Conservation (phyloP, 495 filamentous ascomycete species). For the Margaritispora aquatica region DNA sequence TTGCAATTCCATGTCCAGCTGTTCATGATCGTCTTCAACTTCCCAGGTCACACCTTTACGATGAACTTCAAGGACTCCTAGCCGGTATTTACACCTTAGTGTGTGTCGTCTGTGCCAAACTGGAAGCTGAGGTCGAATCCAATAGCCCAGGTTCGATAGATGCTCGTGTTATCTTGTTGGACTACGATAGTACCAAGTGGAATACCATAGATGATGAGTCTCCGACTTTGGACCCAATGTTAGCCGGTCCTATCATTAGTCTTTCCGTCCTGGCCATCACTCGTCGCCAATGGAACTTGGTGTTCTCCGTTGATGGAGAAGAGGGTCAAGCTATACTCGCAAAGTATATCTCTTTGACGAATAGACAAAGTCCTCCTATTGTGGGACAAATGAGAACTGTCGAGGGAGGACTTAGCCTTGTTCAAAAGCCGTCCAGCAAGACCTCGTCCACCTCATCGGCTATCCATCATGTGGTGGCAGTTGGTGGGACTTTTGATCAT, state of each 20-base stretch:
- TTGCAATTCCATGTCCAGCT: conserved; percentile 47
- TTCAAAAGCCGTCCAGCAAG: conserved; percentile 22
- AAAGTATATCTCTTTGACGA: conserved; percentile 35
- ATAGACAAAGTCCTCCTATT: conserved; percentile 37
- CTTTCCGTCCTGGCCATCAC: conserved; percentile 59
- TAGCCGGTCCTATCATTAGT: conserved; percentile 53
- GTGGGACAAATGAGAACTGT: conserved; percentile 38
- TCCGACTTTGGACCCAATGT: conserved; percentile 22
- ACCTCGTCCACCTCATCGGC: not conserved
- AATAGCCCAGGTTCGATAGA: conserved; percentile 69
- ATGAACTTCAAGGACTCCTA: conserved; percentile 59
- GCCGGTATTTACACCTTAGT: conserved; percentile 75
- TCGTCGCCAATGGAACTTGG: conserved; percentile 58
- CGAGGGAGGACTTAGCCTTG: conserved; percentile 40
- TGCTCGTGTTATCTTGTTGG: conserved; percentile 63
- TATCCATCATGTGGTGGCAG: conserved; percentile 47
- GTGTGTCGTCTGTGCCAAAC: conserved; percentile 55
- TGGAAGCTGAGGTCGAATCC: conserved; percentile 48
- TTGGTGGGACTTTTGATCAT: conserved; percentile 96
- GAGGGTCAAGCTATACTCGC: conserved; percentile 32
- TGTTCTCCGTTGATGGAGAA: conserved; percentile 52
- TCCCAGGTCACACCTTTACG: conserved; percentile 52
- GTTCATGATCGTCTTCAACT: conserved; percentile 34
- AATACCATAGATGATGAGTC: not conserved
- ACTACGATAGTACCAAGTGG: conserved; percentile 27